Base-by-base conservation (phyloP, 1,139 yeast species). In the Lizanozyma gosingica region DNA sequence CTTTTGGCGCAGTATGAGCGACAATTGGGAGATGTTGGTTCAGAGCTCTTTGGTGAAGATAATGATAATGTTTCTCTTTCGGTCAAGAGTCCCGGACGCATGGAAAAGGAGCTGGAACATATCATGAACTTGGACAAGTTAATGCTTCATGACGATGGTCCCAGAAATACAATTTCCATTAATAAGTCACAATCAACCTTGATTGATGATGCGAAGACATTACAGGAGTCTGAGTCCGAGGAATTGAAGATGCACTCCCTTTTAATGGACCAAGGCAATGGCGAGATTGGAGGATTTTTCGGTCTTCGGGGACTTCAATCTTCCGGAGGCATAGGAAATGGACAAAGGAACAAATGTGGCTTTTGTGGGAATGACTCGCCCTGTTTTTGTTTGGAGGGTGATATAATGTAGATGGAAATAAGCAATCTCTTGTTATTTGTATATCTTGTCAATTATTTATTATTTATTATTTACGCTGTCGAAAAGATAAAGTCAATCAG, bases 301-400 rank as follows among this genome's bases (percentile, higher is more conserved):
- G 29, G 29, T 6, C 29, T 22, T 22, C 29, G 29, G 6, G 29
- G 29, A 11, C 11, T 22, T 22, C 9, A 11, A 6, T 22, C 29
- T 22, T 22, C 29, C 11, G 29, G 29, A 22, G 29, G 29, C 6
- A 6, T 39, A 22, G 42, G 44, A 52, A 40, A 44, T 52, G 2
- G 34, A 4, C 18, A n/a, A 9, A 17, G 14, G 11, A 22, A 22
- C 35, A 61, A 59, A 39, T 67, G 73, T 48, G 73, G 73, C n/a
- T 69, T 67, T 47, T 68, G 73, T 47, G 53, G 63, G 18, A 60
- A 58, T 41, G 72, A 63, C 39, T 64, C 65, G 0, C 65, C 71
- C 8, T 69, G 75, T 45, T 51, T 67, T 38, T 69, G 75, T 48
- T 53, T 66, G 39, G 73, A 62, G 45, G 58, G 29, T 22, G 29